Evolutionary conservation across 495 filamentous ascomycete species (phyloP).

Genomic region (Rostrohypoxylon terebratum): DNA sequence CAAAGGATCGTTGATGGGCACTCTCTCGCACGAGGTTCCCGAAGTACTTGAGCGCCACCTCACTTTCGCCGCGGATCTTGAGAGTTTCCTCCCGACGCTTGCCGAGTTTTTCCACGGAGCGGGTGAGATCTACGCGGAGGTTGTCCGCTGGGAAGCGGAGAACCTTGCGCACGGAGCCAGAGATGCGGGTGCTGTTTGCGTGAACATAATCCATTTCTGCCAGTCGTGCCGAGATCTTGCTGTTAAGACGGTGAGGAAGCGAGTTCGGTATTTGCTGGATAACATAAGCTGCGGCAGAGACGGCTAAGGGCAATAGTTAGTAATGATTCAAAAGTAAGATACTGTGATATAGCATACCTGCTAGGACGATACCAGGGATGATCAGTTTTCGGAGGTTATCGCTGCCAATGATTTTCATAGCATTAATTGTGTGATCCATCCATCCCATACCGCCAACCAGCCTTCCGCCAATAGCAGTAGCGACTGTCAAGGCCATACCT

Average conservation of each 20-base stretch:
- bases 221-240: slow-evolving; percentile 84
- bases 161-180: slow-evolving; percentile 83
- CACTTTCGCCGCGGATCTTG: slow-evolving; percentile 79
- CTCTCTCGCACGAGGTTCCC: slow-evolving; percentile 83
- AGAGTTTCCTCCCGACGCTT: slow-evolving; percentile 80
- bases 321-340: slow-evolving; percentile 6
- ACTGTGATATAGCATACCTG: slow-evolving; percentile 69
- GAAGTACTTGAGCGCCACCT: slow-evolving; percentile 87
- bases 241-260: slow-evolving; percentile 85
- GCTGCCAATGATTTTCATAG: slow-evolving; percentile 81
- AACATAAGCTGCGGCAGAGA: slow-evolving; percentile 79
- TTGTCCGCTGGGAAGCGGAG: slow-evolving; percentile 86
- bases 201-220: slow-evolving; percentile 90
- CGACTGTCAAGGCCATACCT: slow-evolving; percentile 91
- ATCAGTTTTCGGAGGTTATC: slow-evolving; percentile 85
- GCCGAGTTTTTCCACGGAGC: slow-evolving; percentile 83
- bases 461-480: slow-evolving; percentile 84
- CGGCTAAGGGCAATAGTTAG: slow-evolving; percentile 65
- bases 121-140: slow-evolving; percentile 80
- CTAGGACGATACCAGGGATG: slow-evolving; percentile 79
- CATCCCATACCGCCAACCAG: slow-evolving; percentile 86
- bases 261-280: slow-evolving; percentile 87
- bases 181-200: slow-evolving; percentile 84
- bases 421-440: slow-evolving; percentile 87
- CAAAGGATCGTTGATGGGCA: slow-evolving; percentile 73